Evolutionary conservation across 1,139 yeast genomes (phyloP).

Genomic region (Zygosaccharomyces pseudobailii): DNA sequence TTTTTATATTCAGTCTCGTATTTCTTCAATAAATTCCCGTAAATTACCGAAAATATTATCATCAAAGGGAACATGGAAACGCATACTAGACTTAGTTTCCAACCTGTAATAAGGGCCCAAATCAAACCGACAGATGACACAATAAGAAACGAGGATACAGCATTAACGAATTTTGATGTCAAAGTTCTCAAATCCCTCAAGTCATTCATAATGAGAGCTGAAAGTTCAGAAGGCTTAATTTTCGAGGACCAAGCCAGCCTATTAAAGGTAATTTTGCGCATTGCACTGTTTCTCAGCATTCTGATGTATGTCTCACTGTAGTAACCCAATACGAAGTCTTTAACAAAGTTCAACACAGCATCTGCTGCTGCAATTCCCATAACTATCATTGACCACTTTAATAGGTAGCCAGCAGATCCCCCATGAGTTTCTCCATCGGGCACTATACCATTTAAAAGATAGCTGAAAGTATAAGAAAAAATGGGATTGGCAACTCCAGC

Average conservation of each 20-base stretch:
- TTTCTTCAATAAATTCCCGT: constrained; percentile 47
- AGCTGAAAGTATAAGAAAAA: constrained; percentile 73
- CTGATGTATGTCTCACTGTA: constrained; percentile 69
- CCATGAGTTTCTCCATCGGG: constrained; percentile 34
- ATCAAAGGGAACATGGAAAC: constrained; percentile 67
- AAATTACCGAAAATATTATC: constrained; percentile 45
- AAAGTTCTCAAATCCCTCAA: constrained; percentile 67
- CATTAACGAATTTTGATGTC: constrained; percentile 56
- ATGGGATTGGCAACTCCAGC: constrained; percentile 69
- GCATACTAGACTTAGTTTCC: constrained; percentile 84
- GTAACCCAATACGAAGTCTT: constrained; percentile 48
- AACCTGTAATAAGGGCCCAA: constrained; percentile 79
- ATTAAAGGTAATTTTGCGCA: constrained; percentile 48
- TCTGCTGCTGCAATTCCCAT: constrained; percentile 56
- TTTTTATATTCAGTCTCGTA: constrained; percentile 60
- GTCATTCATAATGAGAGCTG: constrained; percentile 73
- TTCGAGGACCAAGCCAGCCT: constrained; percentile 51
- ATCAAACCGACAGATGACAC: constrained; percentile 56
- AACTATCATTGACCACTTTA: constrained; percentile 66
- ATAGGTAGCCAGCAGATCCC: constrained; percentile 35
- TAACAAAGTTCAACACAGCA: constrained; percentile 52
- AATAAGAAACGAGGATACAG: constrained; percentile 47
- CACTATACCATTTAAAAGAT: constrained; percentile 54
- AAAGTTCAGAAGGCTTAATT: constrained; percentile 51
- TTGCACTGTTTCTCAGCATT: constrained; percentile 46